Conservation (phyloP, 805 yeast genomes). For the Candida suzukii region DNA sequence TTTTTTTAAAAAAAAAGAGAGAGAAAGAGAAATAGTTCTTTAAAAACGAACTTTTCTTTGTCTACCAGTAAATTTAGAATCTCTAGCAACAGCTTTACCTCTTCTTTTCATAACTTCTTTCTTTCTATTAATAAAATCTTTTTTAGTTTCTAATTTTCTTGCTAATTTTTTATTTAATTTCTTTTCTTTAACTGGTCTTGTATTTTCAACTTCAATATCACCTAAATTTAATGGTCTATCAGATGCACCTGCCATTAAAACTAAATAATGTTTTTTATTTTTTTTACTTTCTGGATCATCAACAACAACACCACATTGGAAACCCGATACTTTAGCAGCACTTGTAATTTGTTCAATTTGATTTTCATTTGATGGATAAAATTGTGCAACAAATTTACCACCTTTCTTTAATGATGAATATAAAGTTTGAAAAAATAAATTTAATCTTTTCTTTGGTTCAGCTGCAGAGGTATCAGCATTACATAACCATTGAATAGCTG, state of each 20-base stretch:
- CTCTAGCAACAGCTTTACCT: slow-evolving; percentile 83
- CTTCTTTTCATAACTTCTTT: slow-evolving; percentile 89
- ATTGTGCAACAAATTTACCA: slow-evolving; percentile 96
- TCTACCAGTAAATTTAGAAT: slow-evolving; percentile 89
- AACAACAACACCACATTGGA: slow-evolving; percentile 90
- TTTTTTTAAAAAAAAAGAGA: too few relatives aligned
- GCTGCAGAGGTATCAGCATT: slow-evolving; percentile 81
- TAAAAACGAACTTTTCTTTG: slow-evolving; percentile 61
- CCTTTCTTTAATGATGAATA: slow-evolving; percentile 86
- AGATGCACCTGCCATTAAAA: slow-evolving; percentile 79
- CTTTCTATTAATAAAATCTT: slow-evolving; percentile 82
- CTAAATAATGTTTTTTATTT: slow-evolving; percentile 85
- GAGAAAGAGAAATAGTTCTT: background rate
- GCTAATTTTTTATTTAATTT: slow-evolving; percentile 38
- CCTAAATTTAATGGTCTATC: slow-evolving; percentile 68
- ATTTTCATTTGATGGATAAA: slow-evolving; percentile 85
- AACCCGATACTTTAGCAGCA: slow-evolving; percentile 91
- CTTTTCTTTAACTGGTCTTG: slow-evolving; percentile 28
- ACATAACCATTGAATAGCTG: slow-evolving; percentile 97
- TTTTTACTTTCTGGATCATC: slow-evolving; percentile 92
- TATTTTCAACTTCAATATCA: slow-evolving; percentile 76
- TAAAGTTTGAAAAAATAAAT: slow-evolving; percentile 79
- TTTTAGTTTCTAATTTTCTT: slow-evolving; percentile 62
- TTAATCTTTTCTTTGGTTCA: slow-evolving; percentile 77
- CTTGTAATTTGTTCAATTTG: slow-evolving; percentile 72